Conservation (phyloP, 805 yeast species). For the Schwanniomyces yamadae region DNA sequence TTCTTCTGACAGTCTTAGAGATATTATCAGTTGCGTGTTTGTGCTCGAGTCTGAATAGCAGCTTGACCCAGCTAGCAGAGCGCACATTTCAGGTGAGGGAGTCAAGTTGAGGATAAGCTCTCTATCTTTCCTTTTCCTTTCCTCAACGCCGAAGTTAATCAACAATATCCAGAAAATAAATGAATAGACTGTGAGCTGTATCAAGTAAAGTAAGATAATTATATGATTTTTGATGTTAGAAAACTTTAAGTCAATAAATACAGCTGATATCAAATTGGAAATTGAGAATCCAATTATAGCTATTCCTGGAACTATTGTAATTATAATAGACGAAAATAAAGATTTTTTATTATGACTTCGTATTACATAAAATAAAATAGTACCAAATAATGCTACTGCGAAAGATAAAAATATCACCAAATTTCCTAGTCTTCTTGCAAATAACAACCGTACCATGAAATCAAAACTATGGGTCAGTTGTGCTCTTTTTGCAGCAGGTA, state of each 20-base stretch:
- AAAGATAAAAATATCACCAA: constrained; percentile 11
- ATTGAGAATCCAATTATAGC: constrained; percentile 1
- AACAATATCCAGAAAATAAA: neutral
- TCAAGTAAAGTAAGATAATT: neutral
- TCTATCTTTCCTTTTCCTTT: constrained; percentile 8
- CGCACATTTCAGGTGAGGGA: constrained; percentile 7
- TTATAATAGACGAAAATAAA: neutral
- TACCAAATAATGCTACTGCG: neutral
- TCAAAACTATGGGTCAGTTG: constrained; percentile 7
- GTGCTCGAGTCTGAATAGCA: constrained; percentile 2
- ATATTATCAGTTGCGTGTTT: no score
- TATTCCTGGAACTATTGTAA: neutral
- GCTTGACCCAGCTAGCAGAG: constrained; percentile 3
- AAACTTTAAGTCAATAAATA: constrained; percentile 4
- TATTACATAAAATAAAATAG: neutral
- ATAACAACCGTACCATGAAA: constrained; percentile 5
- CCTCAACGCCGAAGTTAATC: constrained; percentile 2
- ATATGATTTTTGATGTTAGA: constrained; percentile 3
- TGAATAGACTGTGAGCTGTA: constrained; percentile 1
- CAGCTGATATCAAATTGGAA: constrained; percentile 3
- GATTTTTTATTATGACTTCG: neutral
- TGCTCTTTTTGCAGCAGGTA: constrained; percentile 16
- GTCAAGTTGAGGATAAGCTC: constrained; percentile 7
- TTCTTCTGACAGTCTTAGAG: no score
- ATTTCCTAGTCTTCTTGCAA: constrained; percentile 7